These are phyloP conservation scores for Mesotaenium endlicherianum DNA, from an alignment of 139 green algal genomes.

Conservation along the genomic window DNA sequence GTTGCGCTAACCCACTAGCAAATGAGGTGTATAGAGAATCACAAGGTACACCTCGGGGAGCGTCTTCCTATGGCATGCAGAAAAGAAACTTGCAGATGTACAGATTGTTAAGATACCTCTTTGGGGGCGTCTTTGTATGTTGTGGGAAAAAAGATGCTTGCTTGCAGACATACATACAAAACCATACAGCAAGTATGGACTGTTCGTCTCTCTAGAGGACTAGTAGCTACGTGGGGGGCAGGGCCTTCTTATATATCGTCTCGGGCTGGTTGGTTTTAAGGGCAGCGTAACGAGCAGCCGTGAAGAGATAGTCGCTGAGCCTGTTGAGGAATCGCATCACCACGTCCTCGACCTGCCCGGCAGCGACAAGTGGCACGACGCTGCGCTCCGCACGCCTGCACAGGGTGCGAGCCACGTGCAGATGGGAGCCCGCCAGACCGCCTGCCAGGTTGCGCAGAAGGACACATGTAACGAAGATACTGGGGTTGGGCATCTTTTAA, in stretches of 20 bases:
- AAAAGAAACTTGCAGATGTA: no score
- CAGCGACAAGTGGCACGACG: constrained; percentile 65
- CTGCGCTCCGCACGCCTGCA: constrained; percentile 85
- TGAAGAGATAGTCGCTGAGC: constrained; percentile 96
- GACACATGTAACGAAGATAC: background rate
- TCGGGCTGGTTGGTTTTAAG: constrained; percentile 4
- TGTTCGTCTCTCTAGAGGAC: no score
- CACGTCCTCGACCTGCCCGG: constrained; percentile 5
- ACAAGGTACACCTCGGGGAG: no score
- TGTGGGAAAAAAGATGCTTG: no score
- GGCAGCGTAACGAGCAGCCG: constrained; percentile 70
- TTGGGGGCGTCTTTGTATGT: no score
- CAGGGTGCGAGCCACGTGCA: constrained; percentile 55
- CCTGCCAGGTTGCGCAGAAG: constrained; percentile 50
- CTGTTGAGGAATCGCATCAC: constrained; percentile 84
- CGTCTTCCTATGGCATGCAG: no score
- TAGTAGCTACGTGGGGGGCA: no score
- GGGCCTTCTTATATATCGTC: constrained; percentile 49
- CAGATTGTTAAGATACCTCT: no score
- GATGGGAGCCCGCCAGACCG: constrained; percentile 28
- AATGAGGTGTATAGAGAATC: no score
- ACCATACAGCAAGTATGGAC: no score
- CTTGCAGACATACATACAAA: no score
- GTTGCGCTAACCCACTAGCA: no score
- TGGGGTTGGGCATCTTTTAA: background rate